phyloP scores from a whole-genome alignment of 2,329 filamentous ascomycete genomes.

The Lasiodiplodia citricola region DNA sequence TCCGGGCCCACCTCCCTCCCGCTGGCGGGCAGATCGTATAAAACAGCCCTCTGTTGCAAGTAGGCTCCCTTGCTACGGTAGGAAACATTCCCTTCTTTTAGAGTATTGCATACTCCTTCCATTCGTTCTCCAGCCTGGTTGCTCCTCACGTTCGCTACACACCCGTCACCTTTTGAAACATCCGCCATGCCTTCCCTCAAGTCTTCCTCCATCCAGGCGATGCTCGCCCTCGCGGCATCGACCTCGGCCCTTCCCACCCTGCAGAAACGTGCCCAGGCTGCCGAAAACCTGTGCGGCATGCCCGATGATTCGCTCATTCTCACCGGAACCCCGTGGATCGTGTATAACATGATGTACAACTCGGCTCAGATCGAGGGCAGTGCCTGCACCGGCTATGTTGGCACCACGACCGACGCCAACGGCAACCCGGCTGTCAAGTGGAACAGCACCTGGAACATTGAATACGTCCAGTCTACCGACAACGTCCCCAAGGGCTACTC shows the following conservation, averaged over 20 bases:
- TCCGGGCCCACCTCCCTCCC: constrained; percentile 11
- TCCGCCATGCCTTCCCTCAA: constrained; percentile 22
- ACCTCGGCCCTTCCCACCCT: constrained; percentile 24
- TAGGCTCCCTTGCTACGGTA: not conserved
- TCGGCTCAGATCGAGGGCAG: constrained; percentile 46
- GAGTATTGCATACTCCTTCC: constrained; percentile 24
- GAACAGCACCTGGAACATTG: constrained; percentile 48
- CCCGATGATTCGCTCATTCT: constrained; percentile 35
- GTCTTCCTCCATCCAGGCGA: constrained; percentile 14
- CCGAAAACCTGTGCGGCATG: constrained; percentile 28
- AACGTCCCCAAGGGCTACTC: constrained; percentile 53
- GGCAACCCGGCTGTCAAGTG: constrained; percentile 46
- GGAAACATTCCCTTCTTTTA: not conserved
- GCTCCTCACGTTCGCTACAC: constrained; percentile 5
- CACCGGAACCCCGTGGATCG: constrained; percentile 50
- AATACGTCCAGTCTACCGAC: constrained; percentile 38
- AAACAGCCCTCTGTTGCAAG: not conserved
- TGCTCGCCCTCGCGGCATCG: constrained; percentile 28
- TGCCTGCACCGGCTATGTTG: constrained; percentile 48
- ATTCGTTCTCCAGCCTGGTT: constrained; percentile 14
- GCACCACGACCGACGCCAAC: constrained; percentile 35
- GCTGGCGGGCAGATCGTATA: constrained; percentile 9
- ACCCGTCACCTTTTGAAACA: not conserved
- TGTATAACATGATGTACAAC: constrained; percentile 55
- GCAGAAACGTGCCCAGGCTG: constrained; percentile 25